phyloP scores from a whole-genome alignment of 2,329 filamentous ascomycete genomes.

The Ilyonectria mors-panacis region DNA sequence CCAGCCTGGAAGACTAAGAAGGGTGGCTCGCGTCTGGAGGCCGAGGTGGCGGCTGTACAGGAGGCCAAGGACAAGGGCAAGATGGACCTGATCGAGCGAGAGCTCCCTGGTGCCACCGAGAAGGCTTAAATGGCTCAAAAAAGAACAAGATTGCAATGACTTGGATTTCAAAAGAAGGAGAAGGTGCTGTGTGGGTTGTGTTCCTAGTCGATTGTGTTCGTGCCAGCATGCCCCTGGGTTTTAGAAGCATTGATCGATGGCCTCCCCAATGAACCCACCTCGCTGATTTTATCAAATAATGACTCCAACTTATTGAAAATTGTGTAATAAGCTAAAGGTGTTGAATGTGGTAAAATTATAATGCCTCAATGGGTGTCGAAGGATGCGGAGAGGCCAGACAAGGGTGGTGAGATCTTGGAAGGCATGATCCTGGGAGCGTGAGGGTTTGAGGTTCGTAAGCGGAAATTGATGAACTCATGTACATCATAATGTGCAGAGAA shows the following conservation, averaged over 20 bases:
- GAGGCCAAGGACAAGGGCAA: slow-evolving; percentile 29
- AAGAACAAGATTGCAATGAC: not conserved
- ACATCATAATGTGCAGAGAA: no score
- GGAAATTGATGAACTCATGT: no score
- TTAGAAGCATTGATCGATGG: not conserved
- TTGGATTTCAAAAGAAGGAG: not conserved
- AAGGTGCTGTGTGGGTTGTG: not conserved
- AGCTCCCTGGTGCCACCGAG: slow-evolving; percentile 2
- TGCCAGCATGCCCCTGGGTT: not conserved
- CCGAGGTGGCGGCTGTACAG: slow-evolving; percentile 15
- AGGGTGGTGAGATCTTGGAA: no score
- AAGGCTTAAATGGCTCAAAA: not conserved
- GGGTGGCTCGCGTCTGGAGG: slow-evolving; percentile 23
- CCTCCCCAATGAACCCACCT: not conserved
- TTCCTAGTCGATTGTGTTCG: not conserved
- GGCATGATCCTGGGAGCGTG: no score
- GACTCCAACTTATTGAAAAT: no score
- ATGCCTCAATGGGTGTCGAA: no score
- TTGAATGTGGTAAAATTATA: no score
- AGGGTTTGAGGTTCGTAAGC: no score
- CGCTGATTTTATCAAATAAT: not conserved
- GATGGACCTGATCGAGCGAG: slow-evolving; percentile 13
- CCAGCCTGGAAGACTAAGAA: slow-evolving; percentile 31
- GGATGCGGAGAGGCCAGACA: no score
- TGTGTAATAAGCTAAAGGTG: no score